Base-by-base conservation (phyloP, 352 stramenopile genomes). In the Pythium dissotocum region DNA sequence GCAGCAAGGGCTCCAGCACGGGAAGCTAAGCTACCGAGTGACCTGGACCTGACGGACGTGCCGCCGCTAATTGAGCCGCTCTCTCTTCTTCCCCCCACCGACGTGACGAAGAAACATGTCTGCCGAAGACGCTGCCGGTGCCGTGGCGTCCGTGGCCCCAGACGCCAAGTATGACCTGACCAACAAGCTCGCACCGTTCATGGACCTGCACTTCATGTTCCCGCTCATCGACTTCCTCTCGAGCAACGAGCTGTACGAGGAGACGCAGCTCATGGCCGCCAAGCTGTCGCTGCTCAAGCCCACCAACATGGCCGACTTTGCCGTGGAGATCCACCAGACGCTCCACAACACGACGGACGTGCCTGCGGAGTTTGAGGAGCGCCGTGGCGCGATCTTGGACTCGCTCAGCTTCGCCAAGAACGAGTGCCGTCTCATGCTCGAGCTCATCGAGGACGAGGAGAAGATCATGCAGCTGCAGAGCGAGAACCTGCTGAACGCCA, bases 151-250 rank as follows among this genome's bases (percentile, higher is more conserved):
- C 46, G 84, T 88, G 44, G 73, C 76, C 18, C 78, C 83, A 9
- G 80, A 91, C 44, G 78, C 87, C 63, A 80, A 91, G 70, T 98
- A 97, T 79, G 95, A 98, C 76, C 83, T 99, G 59, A 99, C 96
- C 55, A 97, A 97, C 72, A 87, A 83, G 68, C 84, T 98, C 63
- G 94, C 92, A 63, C 92, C 95, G 58, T 98, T 97, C 78, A 94
- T 99, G 82, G 96, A 99, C 73, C 85, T 98, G 52, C 96, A 99
- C 89, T 98, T 98, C 78, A 97, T 99, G 87, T 98, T 99, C 83
- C 95, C 95, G 68, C 81, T 99, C 53, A 95, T 99, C 67, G 94
- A 98, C 73, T 99, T 98, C 70, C 71, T 98, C 46, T 86, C 85
- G 24, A 94, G 86, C 67, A 90, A 88, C 53, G 89, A 98, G 63